Percentiles rank a stretch among this genome's conserved stretches.
These are phyloP conservation scores for Calocybe gangraenosa DNA, from an alignment of 768 basidiomycete species.

Conservation along the genomic window DNA sequence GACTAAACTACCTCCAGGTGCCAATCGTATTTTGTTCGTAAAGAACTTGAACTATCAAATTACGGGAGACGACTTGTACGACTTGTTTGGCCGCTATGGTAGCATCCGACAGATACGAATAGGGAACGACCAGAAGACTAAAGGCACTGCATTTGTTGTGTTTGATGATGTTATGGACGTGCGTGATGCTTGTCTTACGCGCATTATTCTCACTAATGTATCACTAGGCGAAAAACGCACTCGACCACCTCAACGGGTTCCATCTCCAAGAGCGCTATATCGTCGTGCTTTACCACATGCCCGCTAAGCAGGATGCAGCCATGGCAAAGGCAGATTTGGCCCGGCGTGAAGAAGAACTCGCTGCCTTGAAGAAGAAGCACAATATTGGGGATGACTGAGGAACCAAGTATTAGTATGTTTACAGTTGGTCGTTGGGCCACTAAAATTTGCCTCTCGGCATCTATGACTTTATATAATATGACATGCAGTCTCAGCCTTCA, in stretches of 20 bases:
- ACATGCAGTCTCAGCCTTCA: too few species aligned
- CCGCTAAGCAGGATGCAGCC: conserved; percentile 92
- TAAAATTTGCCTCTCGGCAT: too few species aligned
- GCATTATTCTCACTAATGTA: conserved; percentile 10
- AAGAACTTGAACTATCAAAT: conserved; percentile 93
- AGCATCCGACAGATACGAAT: conserved; percentile 94
- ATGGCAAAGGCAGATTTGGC: conserved; percentile 91
- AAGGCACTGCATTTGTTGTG: conserved; percentile 95
- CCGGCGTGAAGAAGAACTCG: conserved; percentile 85
- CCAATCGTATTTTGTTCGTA: conserved; percentile 88
- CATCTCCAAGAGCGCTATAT: conserved; percentile 98
- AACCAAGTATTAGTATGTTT: conserved; percentile 10
- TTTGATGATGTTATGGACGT: conserved; percentile 97
- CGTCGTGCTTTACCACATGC: conserved; percentile 97
- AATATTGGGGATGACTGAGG: conserved; percentile 72
- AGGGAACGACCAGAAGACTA: conserved; percentile 88
- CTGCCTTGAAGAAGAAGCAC: conserved; percentile 81
- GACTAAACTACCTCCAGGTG: conserved; percentile 89
- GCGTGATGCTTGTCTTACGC: conserved; percentile 22
- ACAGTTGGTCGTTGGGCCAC: conserved; percentile 2
- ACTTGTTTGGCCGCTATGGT: conserved; percentile 96
- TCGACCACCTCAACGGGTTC: conserved; percentile 96
- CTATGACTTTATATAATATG: too few species aligned
- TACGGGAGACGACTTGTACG: conserved; percentile 91
- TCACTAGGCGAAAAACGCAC: conserved; percentile 89